Evolutionary conservation across 768 basidiomycete species (phyloP), one percentile per base, ranked within the genome.

Genomic region (Lactarius psammicola): DNA sequence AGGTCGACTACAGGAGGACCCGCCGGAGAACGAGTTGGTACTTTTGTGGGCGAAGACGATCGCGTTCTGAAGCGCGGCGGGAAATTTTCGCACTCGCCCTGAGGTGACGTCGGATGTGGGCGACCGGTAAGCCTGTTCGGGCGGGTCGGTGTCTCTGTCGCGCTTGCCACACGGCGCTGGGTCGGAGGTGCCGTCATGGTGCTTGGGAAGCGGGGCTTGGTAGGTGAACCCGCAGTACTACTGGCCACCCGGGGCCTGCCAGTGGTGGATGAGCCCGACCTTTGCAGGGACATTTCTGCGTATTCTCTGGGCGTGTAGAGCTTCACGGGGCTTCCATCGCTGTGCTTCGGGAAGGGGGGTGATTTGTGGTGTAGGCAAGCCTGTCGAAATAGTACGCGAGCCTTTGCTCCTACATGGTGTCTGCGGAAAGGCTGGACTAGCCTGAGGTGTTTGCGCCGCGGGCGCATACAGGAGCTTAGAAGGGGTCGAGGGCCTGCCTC

Each of bases 401-500:
- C 23, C 23, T 51, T 15, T 51, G 26, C 49, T 28, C 49, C 7
- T 51, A 31, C 30, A n/a, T 31, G 28, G 54, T 7, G 59, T 49
- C 23, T 51, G 31, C 18, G 46, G 59, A 18, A 26, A 23, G 30
- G 4, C 30, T 9, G 31, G n/a, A 33, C 59, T 8, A 36, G 36
- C 33, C 23, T n/a, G 44, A 4, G 23, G 23, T 3, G 59, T 33
- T 36, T 51, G 15, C 31, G 26, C 30, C 15, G 23, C 31, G 20
- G 26, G 31, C 18, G 59, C 18, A 10, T 33, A 33, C 17, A 23
- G 49, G 23, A 20, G 9, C 13, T 60, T 33, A 44, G 44, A 46
- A 49, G 59, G 59, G 7, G 59, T 60, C 46, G 59, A 60, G 46
- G 46, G 33, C 59, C 59, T 15, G 59, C 44, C 59, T 60, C 59